Percentiles rank a stretch among this genome's conserved stretches.
Evolutionary conservation across 2,329 filamentous ascomycete genomes (phyloP).

Genomic region (Myriosclerotinia scirpicola): DNA sequence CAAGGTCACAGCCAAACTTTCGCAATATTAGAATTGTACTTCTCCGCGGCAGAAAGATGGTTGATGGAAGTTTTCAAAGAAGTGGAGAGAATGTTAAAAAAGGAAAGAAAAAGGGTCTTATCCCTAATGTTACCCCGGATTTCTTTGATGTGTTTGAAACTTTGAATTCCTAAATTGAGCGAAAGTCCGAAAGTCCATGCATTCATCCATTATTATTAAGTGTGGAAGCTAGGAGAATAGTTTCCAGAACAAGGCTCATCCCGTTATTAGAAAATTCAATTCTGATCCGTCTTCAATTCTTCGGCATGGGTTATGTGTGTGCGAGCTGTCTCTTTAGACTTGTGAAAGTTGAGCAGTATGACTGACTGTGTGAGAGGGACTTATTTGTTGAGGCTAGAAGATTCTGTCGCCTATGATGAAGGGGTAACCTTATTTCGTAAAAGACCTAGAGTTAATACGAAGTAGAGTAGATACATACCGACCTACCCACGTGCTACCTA

Average conservation of each 20-base stretch:
- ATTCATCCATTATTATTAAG: background rate
- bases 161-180: constrained; percentile 31
- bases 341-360: background rate
- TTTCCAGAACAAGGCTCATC: constrained; percentile 16
- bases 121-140: constrained; percentile 33
- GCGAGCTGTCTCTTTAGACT: background rate
- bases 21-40: background rate
- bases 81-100: constrained; percentile 1
- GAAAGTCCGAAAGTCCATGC: constrained; percentile 9
- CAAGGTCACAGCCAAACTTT: constrained; percentile 1
- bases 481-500: too few species aligned
- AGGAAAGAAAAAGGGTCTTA: constrained; percentile 3
- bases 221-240: constrained; percentile 14
- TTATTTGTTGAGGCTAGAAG: constrained; percentile 15
- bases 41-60: constrained; percentile 4
- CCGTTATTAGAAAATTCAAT: background rate
- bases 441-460: too few species aligned
- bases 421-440: constrained; percentile 1
- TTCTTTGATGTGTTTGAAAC: constrained; percentile 34
- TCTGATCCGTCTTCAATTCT: constrained; percentile 6
- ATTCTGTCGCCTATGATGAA: constrained; percentile 17
- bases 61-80: background rate
- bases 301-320: background rate
- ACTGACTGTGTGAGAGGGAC: too few species aligned
- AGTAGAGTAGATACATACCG: too few species aligned